Evolutionary conservation across 1,139 yeast genomes (phyloP).

Genomic region (Geotrichum fermentans): DNA sequence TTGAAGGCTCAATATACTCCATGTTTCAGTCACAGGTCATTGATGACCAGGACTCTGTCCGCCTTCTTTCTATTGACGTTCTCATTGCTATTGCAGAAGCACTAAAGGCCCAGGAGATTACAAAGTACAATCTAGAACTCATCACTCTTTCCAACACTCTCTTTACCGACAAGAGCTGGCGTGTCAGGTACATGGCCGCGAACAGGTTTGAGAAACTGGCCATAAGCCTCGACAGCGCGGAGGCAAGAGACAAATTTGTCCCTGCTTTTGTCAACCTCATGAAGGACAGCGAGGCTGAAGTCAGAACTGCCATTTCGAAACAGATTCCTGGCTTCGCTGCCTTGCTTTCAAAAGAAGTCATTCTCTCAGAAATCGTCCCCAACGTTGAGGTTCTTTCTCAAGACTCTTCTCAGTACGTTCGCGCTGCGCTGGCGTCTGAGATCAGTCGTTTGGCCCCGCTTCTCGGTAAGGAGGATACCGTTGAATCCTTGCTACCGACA

Average conservation of each 20-base stretch:
- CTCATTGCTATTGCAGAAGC: slow-evolving; percentile 50
- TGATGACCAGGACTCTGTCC: slow-evolving; percentile 93
- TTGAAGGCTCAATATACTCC: slow-evolving; percentile 47
- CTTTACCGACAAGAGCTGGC: slow-evolving; percentile 90
- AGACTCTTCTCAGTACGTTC: slow-evolving; percentile 87
- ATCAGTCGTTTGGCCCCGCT: slow-evolving; percentile 83
- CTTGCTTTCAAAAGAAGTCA: slow-evolving; percentile 41
- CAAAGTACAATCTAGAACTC: slow-evolving; percentile 32
- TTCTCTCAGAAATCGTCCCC: slow-evolving; percentile 72
- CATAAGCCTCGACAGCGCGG: slow-evolving; percentile 52
- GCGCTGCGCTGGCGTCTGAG: slow-evolving; percentile 86
- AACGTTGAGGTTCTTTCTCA: slow-evolving; percentile 76
- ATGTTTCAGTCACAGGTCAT: slow-evolving; percentile 77
- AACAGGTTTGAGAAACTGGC: slow-evolving; percentile 80
- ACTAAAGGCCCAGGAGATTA: slow-evolving; percentile 30
- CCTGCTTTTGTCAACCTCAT: slow-evolving; percentile 70
- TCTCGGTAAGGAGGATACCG: slow-evolving; percentile 77
- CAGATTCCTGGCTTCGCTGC: slow-evolving; percentile 76
- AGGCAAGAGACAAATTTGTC: slow-evolving; percentile 53
- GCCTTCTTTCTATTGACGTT: slow-evolving; percentile 82
- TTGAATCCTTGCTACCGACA: slow-evolving; percentile 77
- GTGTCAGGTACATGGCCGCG: slow-evolving; percentile 96
- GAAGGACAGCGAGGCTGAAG: slow-evolving; percentile 95
- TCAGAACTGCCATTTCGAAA: slow-evolving; percentile 86
- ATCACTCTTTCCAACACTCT: slow-evolving; percentile 51